A percentile compares a stretch with the other conserved stretches of the same genome.
phyloP scores from a whole-genome alignment of 345 rosid genomes.

The Mercurialis annua region DNA sequence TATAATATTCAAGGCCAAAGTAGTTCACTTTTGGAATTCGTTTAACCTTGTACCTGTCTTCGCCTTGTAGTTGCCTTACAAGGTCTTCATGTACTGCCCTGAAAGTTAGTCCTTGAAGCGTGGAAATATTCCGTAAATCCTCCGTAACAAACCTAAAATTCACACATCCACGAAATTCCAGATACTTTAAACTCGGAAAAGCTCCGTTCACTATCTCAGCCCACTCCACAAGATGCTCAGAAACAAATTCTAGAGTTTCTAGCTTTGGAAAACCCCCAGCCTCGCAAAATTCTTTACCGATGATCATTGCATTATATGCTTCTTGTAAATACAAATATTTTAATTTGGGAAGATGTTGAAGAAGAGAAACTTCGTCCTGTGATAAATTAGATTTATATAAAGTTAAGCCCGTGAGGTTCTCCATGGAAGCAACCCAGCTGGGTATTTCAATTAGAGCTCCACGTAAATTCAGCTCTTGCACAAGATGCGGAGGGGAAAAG shows the following conservation, averaged over 20 bases:
- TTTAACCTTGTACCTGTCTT: constrained; percentile 9
- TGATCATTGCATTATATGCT: constrained; percentile 7
- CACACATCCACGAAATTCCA: not conserved
- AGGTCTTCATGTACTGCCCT: not conserved
- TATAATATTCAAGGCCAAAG: too few relatives aligned
- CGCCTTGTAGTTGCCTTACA: not conserved
- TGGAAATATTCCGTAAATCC: constrained; percentile 5
- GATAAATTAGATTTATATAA: not conserved
- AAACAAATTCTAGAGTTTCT: constrained; percentile 2
- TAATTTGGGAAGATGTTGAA: constrained; percentile 6
- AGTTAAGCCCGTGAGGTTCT: too few relatives aligned
- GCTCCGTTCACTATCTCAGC: not conserved
- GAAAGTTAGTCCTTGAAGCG: not conserved
- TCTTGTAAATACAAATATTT: not conserved
- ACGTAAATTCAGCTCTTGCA: not conserved
- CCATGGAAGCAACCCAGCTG: too few relatives aligned
- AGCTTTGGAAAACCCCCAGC: constrained; percentile 8
- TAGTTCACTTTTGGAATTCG: not conserved
- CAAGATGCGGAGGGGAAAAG: constrained; percentile 11
- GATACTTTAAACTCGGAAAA: constrained; percentile 10
- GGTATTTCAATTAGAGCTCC: not conserved
- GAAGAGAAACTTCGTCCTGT: not conserved
- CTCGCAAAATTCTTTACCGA: constrained; percentile 14
- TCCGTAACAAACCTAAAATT: not conserved
- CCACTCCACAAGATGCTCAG: constrained; percentile 5